Evolutionary conservation across 768 basidiomycete species (phyloP).

Genomic region (Phylloporus rhodoxanthus): DNA sequence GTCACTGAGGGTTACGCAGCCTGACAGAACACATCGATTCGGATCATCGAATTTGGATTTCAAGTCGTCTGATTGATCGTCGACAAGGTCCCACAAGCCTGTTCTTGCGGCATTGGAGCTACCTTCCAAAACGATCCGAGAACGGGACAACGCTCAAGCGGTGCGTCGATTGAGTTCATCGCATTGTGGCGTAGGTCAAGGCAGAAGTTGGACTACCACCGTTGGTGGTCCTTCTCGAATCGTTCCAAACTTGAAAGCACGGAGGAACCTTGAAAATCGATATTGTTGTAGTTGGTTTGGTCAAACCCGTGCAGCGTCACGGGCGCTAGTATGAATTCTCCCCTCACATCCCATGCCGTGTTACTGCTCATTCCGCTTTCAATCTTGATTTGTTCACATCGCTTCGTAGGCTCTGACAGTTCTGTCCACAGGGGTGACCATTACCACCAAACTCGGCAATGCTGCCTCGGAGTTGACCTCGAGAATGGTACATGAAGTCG

Average conservation of each 20-base stretch:
- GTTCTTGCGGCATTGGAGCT: background rate
- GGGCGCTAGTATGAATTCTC: too few species aligned
- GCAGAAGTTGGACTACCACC: background rate
- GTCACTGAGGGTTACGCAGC: background rate
- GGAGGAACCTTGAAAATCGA: constrained; percentile 5
- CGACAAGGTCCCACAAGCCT: background rate
- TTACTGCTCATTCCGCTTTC: background rate
- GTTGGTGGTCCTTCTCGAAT: background rate
- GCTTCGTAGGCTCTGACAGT: background rate
- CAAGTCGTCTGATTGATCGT: background rate
- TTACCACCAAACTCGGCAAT: background rate
- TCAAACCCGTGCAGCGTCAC: too few species aligned
- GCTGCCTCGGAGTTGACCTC: background rate
- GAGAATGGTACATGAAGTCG: background rate
- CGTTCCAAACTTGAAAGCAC: constrained; percentile 7
- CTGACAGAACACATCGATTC: background rate
- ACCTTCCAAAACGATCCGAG: background rate
- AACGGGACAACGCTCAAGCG: background rate
- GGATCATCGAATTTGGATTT: background rate
- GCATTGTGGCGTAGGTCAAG: constrained; percentile 2
- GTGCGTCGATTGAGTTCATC: constrained; percentile 4
- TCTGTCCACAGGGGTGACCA: background rate
- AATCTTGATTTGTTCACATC: background rate
- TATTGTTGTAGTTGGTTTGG: too few species aligned
- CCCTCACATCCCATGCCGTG: too few species aligned